Base-by-base conservation (phyloP, 169 alveolate species). In the Cryptosporidium felis region DNA sequence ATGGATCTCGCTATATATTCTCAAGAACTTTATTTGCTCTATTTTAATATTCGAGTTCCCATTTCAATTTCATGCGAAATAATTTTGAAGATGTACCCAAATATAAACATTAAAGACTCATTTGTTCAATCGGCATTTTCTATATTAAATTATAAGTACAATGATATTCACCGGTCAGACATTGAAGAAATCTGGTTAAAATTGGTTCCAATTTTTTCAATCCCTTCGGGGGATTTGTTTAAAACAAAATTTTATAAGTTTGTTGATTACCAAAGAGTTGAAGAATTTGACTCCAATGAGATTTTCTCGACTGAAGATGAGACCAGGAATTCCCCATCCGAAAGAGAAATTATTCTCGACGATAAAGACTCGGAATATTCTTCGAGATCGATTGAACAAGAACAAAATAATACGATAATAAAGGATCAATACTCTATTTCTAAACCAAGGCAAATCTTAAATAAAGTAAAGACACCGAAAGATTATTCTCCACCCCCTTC, bases 41-140 rank as follows among this genome's bases (percentile, higher is more conserved):
- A 74, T 34, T 74, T 74, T 18, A 41, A 74, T 36, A 49, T 53
- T 21, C 41, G 38, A 1, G 34, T 74, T 30, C 16, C 51, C 21
- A 21, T 38, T 32, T 23, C 59, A 34, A 23, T 74, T 32, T 36
- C 62, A 53, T 74, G 85, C 40, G 30, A 6, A 1, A 74, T 74
- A 8, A 74, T 74, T 21, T 26, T 36, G 30, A 49, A 30, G 8
- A 74, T 74, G 85, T 56, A 42, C 56, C 65, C 65, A 38, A 47
- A 53, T 74, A 38, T 58, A 6, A 49, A 49, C 42, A 74, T 74
- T 53, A 56, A 74, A 16, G 85, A 74, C 14, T 47, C 85, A 10
- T 74, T 53, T 23, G 23, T 53, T 32, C 85, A 40, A 2, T 49
- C 85, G 6, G 66, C 85, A 53, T 74, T 23, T 53, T 49, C 85